phyloP scores from a whole-genome alignment of 495 filamentous ascomycete species.

The Aspergillus asperescens region DNA sequence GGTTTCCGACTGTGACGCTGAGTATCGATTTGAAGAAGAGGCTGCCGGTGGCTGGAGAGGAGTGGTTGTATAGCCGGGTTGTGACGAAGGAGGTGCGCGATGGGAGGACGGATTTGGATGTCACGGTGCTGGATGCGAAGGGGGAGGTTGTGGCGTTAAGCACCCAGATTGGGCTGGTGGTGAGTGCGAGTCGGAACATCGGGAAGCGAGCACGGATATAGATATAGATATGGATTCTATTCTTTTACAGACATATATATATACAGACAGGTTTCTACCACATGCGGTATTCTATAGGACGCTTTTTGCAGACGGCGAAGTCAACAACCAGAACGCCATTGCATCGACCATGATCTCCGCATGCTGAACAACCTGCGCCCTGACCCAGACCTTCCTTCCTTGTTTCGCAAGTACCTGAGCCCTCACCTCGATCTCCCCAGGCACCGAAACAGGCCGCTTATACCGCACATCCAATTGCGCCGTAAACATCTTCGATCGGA shows the following conservation, averaged over 20 bases:
- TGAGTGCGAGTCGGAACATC: slow-evolving; percentile 51
- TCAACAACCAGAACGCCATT: slow-evolving; percentile 41
- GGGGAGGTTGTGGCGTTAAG: slow-evolving; percentile 57
- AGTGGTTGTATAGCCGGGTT: slow-evolving; percentile 61
- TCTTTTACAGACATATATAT: slow-evolving; percentile 4
- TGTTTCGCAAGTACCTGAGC: slow-evolving; percentile 31
- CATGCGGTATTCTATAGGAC: not conserved
- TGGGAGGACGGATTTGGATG: slow-evolving; percentile 61
- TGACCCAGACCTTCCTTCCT: slow-evolving; percentile 39
- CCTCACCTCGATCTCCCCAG: slow-evolving; percentile 29
- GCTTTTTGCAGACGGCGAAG: not conserved
- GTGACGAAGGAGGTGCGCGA: slow-evolving; percentile 53
- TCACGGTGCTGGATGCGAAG: slow-evolving; percentile 52
- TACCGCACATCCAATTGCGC: slow-evolving; percentile 41
- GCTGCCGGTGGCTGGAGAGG: slow-evolving; percentile 52
- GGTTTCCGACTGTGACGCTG: slow-evolving; percentile 76
- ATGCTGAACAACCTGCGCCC: slow-evolving; percentile 37
- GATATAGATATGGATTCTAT: not conserved
- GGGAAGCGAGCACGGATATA: slow-evolving; percentile 35
- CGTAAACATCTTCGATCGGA: slow-evolving; percentile 28
- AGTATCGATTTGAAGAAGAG: slow-evolving; percentile 62
- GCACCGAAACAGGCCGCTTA: slow-evolving; percentile 29
- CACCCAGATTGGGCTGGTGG: slow-evolving; percentile 57
- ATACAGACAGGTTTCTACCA: not conserved
- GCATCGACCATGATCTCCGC: slow-evolving; percentile 36